Evolutionary conservation across 345 rosid species (phyloP).

Genomic region (Gossypium anomalum): DNA sequence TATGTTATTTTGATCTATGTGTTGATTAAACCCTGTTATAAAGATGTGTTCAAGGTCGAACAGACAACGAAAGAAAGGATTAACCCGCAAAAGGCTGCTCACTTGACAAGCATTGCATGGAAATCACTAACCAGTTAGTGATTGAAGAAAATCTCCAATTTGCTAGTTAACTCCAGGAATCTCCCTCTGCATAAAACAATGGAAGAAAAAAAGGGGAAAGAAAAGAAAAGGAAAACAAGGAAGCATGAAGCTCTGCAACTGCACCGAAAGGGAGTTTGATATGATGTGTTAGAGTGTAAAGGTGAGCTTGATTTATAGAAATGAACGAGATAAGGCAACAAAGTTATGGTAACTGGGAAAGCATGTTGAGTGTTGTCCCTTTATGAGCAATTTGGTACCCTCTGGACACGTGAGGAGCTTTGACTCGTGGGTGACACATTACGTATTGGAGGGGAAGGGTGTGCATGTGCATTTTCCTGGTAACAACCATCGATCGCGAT

Average conservation of each 20-base stretch:
- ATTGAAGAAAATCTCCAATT: neutral
- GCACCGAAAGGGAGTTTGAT: neutral
- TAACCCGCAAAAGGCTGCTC: conserved; percentile 26
- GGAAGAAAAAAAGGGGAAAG: neutral
- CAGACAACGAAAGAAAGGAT: conserved; percentile 34
- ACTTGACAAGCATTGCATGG: conserved; percentile 27
- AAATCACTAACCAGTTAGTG: conserved; percentile 23
- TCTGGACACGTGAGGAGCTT: conserved; percentile 6
- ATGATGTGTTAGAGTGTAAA: neutral
- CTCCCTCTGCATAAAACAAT: neutral
- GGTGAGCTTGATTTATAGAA: neutral
- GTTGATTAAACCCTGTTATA: neutral
- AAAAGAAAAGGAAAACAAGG: neutral
- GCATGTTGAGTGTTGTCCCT: neutral
- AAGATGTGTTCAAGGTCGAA: conserved; percentile 30
- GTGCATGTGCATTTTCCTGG: conserved; percentile 21
- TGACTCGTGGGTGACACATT: conserved; percentile 33
- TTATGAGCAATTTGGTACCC: neutral
- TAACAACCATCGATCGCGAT: conserved; percentile 16
- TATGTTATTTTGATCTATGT: neutral
- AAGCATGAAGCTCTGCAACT: neutral
- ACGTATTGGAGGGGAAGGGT: neutral
- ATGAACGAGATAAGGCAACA: neutral
- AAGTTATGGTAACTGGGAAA: neutral
- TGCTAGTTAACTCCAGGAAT: neutral